Evolutionary conservation across 108 stramenopile genomes (phyloP).

Genomic region (Cyclostephanos tholiformis): DNA sequence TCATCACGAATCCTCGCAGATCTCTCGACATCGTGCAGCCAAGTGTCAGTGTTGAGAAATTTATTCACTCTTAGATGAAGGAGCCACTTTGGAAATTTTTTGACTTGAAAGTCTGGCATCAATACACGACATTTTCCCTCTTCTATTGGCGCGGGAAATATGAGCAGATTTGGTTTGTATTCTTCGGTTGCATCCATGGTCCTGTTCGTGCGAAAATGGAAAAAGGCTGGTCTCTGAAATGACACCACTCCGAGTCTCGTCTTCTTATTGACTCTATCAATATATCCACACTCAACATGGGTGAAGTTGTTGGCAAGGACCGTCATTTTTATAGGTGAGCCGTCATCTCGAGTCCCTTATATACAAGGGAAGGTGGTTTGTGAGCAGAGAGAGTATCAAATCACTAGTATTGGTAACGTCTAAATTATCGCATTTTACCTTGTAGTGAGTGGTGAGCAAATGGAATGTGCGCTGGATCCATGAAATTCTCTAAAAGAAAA

Average conservation of each 20-base stretch:
- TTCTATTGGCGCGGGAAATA: slow-evolving; percentile 38
- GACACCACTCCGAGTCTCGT: slow-evolving; percentile 42
- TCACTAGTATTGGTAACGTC: not conserved
- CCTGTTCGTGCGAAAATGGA: slow-evolving; percentile 43
- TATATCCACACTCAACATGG: slow-evolving; percentile 43
- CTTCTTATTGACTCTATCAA: slow-evolving; percentile 34
- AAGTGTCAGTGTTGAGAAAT: slow-evolving; percentile 56
- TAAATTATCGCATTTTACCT: not conserved
- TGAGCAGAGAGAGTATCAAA: not conserved
- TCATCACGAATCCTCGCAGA: slow-evolving; percentile 13
- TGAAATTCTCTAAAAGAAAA: slow-evolving; percentile 70
- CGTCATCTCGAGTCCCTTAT: slow-evolving; percentile 52
- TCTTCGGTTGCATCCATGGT: slow-evolving; percentile 6
- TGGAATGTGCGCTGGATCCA: slow-evolving; percentile 84
- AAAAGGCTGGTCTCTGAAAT: slow-evolving; percentile 51
- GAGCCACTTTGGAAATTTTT: slow-evolving; percentile 38
- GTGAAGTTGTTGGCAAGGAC: slow-evolving; percentile 44
- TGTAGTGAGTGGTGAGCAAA: slow-evolving; percentile 73
- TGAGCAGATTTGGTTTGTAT: slow-evolving; percentile 25
- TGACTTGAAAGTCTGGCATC: slow-evolving; percentile 11
- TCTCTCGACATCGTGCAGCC: slow-evolving; percentile 58
- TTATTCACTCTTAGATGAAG: slow-evolving; percentile 43
- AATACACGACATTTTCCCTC: slow-evolving; percentile 48
- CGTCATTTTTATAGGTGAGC: slow-evolving; percentile 47
- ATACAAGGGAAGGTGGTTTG: slow-evolving; percentile 9